Conservation (phyloP, 176 grass and related monocot genomes). For the Oryza coarctata region DNA sequence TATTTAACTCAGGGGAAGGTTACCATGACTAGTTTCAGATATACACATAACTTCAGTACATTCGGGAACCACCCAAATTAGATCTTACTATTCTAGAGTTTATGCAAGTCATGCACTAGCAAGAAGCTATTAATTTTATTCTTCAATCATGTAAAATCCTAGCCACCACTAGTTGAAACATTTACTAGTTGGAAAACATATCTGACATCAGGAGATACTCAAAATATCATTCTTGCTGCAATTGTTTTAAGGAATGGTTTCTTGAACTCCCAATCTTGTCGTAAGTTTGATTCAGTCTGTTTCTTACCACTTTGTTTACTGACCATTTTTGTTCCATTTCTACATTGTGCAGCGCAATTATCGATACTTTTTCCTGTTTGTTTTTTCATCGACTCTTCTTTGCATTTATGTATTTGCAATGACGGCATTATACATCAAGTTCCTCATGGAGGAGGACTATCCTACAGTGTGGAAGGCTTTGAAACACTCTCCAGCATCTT, state of each 20-base stretch:
- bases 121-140: conserved; percentile 1
- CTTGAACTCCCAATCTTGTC: background rate
- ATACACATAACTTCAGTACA: conserved; percentile 30
- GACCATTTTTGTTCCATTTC: conserved; percentile 34
- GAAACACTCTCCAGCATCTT: conserved; percentile 77
- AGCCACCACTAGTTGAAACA: background rate
- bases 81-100: background rate
- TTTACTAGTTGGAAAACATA: background rate
- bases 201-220: background rate
- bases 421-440: conserved; percentile 89
- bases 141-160: background rate
- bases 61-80: conserved; percentile 1
- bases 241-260: conserved; percentile 4
- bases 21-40: background rate
- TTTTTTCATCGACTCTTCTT: conserved; percentile 88
- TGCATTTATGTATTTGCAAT: conserved; percentile 97
- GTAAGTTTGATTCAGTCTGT: conserved; percentile 10
- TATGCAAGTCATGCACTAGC: background rate
- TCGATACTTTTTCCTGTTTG: conserved; percentile 94
- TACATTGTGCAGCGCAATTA: conserved; percentile 83
- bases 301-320: background rate
- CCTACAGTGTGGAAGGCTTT: conserved; percentile 98
- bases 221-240: conserved; percentile 12
- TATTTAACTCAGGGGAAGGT: conserved; percentile 12
- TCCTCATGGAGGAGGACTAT: conserved; percentile 80